These are phyloP conservation scores for Huiozyma naganishii DNA, from an alignment of 805 yeast species.

Conservation along the genomic window DNA sequence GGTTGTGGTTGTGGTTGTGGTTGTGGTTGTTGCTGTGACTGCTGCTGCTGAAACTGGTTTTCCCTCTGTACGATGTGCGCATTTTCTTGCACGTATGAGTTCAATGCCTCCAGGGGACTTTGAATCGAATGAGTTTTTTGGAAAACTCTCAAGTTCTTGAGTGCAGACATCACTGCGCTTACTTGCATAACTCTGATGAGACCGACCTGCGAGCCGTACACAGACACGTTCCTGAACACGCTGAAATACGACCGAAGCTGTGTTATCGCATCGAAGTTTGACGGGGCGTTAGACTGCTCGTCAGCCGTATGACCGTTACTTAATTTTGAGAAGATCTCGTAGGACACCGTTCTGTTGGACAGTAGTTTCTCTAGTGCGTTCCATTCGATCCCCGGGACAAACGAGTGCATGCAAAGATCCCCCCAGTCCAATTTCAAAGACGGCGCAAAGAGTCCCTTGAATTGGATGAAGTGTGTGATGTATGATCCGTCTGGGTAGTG, in stretches of 20 bases:
- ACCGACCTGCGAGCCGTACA: slow-evolving; percentile 52
- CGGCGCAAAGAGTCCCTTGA: slow-evolving; percentile 52
- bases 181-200: slow-evolving; percentile 67
- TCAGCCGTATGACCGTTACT: background rate
- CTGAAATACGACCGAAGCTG: slow-evolving; percentile 31
- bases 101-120: slow-evolving; percentile 49
- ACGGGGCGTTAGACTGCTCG: slow-evolving; percentile 13
- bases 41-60: background rate
- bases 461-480: slow-evolving; percentile 49
- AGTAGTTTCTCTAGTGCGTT: slow-evolving; percentile 34
- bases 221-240: slow-evolving; percentile 39
- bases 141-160: slow-evolving; percentile 53
- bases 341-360: slow-evolving; percentile 33
- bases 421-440: slow-evolving; percentile 61
- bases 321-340: slow-evolving; percentile 1
- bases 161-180: slow-evolving; percentile 66
- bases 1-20: background rate
- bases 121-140: slow-evolving; percentile 37
- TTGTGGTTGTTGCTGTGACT: background rate
- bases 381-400: slow-evolving; percentile 38
- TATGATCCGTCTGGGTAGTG: slow-evolving; percentile 62
- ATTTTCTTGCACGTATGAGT: slow-evolving; percentile 8
- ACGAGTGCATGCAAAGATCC: slow-evolving; percentile 44
- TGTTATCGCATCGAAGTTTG: slow-evolving; percentile 14
- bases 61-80: background rate